These are phyloP conservation scores for Pistacia integerrima DNA, from an alignment of 345 rosid genomes.

Conservation along the genomic window DNA sequence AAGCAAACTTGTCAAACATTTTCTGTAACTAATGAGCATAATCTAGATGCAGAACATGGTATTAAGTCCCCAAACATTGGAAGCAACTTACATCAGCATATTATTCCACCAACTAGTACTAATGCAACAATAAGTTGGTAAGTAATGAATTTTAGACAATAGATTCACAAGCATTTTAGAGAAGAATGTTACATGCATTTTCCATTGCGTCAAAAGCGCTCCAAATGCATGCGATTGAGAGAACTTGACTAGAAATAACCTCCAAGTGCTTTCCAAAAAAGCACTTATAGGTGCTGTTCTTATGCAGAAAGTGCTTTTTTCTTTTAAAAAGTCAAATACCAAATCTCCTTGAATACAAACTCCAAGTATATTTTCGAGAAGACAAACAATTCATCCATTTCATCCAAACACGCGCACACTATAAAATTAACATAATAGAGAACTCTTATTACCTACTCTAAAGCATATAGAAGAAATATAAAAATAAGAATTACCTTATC, in stretches of 20 bases:
- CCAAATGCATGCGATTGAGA: too few relatives aligned
- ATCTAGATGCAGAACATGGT: background rate
- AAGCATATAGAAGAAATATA: background rate
- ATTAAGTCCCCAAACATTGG: background rate
- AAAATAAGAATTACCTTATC: slow-evolving; percentile 36
- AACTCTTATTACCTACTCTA: background rate
- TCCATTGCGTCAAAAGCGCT: too few relatives aligned
- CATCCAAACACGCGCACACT: too few relatives aligned
- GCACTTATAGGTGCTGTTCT: too few relatives aligned
- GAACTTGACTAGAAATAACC: too few relatives aligned
- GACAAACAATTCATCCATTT: too few relatives aligned
- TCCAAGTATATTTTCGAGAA: too few relatives aligned
- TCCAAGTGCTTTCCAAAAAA: too few relatives aligned
- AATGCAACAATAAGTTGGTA: background rate
- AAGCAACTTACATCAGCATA: background rate
- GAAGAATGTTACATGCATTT: too few relatives aligned
- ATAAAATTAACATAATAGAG: background rate
- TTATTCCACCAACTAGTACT: background rate
- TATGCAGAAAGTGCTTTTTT: too few relatives aligned
- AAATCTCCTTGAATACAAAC: too few relatives aligned
- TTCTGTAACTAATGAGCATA: background rate
- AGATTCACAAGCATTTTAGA: background rate
- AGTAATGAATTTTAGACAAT: background rate
- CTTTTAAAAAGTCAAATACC: too few relatives aligned
- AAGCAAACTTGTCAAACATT: background rate